These are phyloP conservation scores for Nicotiana undulata DNA, from an alignment of 257 asterid species.

Conservation along the genomic window DNA sequence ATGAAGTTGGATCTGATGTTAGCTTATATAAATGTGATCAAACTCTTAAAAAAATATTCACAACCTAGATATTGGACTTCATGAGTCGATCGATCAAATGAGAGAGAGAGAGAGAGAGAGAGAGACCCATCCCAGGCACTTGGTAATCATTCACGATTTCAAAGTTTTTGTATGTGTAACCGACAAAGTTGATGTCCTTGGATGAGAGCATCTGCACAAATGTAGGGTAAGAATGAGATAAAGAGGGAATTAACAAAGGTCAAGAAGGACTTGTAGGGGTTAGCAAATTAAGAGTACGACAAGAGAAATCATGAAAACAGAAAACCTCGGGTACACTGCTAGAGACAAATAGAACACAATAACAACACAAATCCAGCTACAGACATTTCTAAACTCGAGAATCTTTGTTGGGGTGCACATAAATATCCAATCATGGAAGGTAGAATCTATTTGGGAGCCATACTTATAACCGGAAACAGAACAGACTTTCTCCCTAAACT, in stretches of 20 bases:
- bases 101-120: neutral
- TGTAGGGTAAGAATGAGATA: neutral
- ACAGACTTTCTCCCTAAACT: neutral
- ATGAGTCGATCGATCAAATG: neutral
- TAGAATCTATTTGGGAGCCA: neutral
- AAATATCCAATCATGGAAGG: neutral
- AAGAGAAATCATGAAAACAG: neutral
- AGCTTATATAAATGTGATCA: neutral
- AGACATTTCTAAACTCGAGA: neutral
- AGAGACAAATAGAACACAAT: neutral
- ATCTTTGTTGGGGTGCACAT: neutral
- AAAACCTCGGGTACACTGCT: neutral
- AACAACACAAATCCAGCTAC: neutral
- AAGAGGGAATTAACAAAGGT: slow-evolving; percentile 12
- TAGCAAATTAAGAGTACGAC: neutral
- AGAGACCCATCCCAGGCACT: slow-evolving; percentile 89
- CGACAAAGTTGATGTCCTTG: slow-evolving; percentile 91
- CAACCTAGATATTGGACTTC: neutral
- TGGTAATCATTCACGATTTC: slow-evolving; percentile 94
- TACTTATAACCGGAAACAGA: neutral
- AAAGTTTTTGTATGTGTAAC: slow-evolving; percentile 95
- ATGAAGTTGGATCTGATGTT: neutral
- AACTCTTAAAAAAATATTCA: neutral
- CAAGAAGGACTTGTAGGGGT: neutral
- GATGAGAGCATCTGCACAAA: slow-evolving; percentile 81